Conservation (phyloP, 2,329 filamentous ascomycete species). For the Aspergillus sp. region DNA sequence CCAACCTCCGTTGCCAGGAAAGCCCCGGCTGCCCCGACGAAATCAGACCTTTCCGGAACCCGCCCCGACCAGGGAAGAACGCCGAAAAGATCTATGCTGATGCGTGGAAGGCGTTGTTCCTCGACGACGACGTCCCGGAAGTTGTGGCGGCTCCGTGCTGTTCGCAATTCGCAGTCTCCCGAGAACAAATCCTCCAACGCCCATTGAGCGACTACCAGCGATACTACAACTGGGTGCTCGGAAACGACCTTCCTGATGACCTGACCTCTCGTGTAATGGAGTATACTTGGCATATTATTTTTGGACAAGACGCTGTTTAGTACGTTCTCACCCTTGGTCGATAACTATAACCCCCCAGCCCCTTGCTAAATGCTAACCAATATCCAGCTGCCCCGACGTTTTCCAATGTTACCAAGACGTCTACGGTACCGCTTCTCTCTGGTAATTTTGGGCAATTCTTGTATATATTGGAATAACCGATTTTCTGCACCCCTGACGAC, state of each 20-base stretch:
- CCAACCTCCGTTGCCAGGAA: conserved; percentile 56
- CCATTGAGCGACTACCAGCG: conserved; percentile 46
- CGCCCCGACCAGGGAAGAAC: conserved; percentile 24
- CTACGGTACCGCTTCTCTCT: conserved; percentile 47
- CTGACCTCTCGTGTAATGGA: conserved; percentile 53
- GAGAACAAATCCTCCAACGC: conserved; percentile 43
- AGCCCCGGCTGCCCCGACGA: conserved; percentile 36
- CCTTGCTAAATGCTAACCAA: conserved; percentile 1
- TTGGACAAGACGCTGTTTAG: conserved; percentile 23
- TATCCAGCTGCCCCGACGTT: conserved; percentile 56
- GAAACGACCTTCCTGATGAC: conserved; percentile 45
- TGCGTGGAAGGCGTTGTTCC: conserved; percentile 42
- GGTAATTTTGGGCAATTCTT: conserved; percentile 25
- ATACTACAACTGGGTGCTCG: conserved; percentile 49
- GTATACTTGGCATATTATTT: conserved; percentile 57
- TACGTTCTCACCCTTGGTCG: conserved; percentile 1
- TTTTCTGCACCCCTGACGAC: conserved; percentile 4
- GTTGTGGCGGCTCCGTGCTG: conserved; percentile 50
- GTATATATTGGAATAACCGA: conserved; percentile 18
- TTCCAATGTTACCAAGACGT: conserved; percentile 62
- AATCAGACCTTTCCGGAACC: conserved; percentile 29
- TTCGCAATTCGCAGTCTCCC: conserved; percentile 53
- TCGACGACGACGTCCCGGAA: conserved; percentile 34
- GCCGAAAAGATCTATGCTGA: conserved; percentile 33
- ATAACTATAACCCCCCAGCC: not conserved